phyloP scores from a whole-genome alignment of 1,284 basidiomycete genomes.

The Austroboletus rostrupii region DNA sequence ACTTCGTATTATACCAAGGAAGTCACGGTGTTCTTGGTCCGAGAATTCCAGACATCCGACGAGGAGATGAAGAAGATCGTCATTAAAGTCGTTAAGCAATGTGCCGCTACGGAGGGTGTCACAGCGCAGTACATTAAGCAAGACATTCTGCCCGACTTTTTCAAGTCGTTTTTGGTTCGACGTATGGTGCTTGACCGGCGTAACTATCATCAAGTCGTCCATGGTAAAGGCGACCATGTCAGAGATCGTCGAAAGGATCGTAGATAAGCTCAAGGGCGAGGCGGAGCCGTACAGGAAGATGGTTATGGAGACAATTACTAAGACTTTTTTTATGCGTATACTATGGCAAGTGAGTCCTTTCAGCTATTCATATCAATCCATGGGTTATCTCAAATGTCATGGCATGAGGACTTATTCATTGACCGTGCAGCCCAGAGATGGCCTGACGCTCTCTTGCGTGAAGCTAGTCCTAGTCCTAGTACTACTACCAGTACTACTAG shows the following conservation, averaged over 20 bases:
- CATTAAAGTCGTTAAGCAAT: conserved; percentile 98
- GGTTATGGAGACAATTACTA: conserved; percentile 99
- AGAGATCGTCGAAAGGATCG: conserved; percentile 92
- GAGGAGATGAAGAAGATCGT: conserved; percentile 99
- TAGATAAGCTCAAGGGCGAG: conserved; percentile 96
- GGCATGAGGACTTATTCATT: no score
- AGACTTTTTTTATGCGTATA: no score
- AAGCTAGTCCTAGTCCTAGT: no score
- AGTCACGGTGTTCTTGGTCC: conserved; percentile 95
- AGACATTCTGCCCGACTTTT: conserved; percentile 99
- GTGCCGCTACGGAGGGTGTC: conserved; percentile 96
- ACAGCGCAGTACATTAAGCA: conserved; percentile 92
- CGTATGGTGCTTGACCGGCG: conserved; percentile 96
- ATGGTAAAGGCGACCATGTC: conserved; percentile 94
- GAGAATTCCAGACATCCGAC: conserved; percentile 98
- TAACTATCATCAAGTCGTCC: conserved; percentile 95
- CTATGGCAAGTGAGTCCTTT: no score
- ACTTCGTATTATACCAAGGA: conserved; percentile 97
- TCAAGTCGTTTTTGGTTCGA: conserved; percentile 98
- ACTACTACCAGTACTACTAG: no score
- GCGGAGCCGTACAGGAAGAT: conserved; percentile 98
- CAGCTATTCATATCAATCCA: no score
- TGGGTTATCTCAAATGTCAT: no score
- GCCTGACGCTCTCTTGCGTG: no score
- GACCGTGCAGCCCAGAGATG: no score